Conservation (phyloP, 2,329 filamentous ascomycete genomes). For the Penicillium brevicompactum region DNA sequence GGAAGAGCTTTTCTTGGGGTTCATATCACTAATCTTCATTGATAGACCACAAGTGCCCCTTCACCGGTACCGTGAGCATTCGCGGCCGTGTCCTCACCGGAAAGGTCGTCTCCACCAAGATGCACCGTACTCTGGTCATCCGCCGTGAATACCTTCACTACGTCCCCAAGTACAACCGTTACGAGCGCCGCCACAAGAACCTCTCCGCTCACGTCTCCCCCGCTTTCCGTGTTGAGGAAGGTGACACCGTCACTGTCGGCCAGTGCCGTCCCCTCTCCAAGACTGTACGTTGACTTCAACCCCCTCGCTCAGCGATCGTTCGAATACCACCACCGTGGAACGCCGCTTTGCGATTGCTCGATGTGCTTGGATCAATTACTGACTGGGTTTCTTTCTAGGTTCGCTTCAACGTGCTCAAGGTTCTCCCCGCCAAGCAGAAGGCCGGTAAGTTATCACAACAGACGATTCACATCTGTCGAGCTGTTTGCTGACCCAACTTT, state of each 20-base stretch:
- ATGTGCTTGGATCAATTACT: constrained; percentile 7
- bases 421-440: constrained; percentile 71
- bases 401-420: constrained; percentile 99
- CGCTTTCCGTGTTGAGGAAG: constrained; percentile 99
- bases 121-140: constrained; percentile 99
- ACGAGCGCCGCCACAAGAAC: constrained; percentile 99
- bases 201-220: constrained; percentile 97
- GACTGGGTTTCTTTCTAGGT: constrained; percentile 58
- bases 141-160: constrained; percentile 99
- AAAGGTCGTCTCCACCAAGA: constrained; percentile 99
- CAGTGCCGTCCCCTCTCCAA: constrained; percentile 99
- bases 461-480: not conserved
- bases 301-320: not conserved
- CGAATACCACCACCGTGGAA: not conserved
- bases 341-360: too few species aligned
- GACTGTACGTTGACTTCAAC: constrained; percentile 73
- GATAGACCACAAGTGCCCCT: constrained; percentile 99
- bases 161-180: constrained; percentile 99
- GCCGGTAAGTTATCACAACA: not conserved
- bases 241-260: constrained; percentile 98
- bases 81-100: constrained; percentile 99
- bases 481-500: not conserved
- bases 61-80: constrained; percentile 87
- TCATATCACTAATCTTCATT: constrained; percentile 28
- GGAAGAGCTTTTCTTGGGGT: not conserved